Percentiles rank a stretch among this genome's conserved stretches.
phyloP scores from a whole-genome alignment of 208 protist genomes.

The Phytomonas francai region DNA sequence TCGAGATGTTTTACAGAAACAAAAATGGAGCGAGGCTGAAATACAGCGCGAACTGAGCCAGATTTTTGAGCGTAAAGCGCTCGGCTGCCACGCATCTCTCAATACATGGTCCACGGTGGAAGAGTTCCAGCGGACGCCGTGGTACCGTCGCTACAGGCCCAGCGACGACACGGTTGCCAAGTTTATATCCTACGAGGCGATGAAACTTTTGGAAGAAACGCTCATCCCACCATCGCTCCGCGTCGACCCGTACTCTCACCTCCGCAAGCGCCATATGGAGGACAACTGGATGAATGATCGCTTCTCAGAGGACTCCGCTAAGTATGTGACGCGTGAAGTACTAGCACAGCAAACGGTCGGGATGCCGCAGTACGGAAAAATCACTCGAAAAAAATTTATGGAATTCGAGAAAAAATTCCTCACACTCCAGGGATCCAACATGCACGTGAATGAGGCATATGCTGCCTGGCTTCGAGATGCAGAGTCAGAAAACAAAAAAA shows the following conservation, averaged over 20 bases:
- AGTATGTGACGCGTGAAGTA: conserved; percentile 61
- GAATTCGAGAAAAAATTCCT: conserved; percentile 69
- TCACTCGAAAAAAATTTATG: conserved; percentile 65
- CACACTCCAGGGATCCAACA: conserved; percentile 43
- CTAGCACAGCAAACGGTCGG: conserved; percentile 75
- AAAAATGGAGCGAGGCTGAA: conserved; percentile 56
- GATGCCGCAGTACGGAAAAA: conserved; percentile 62
- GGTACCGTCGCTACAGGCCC: conserved; percentile 82
- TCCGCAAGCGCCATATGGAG: conserved; percentile 86
- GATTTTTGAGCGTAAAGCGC: conserved; percentile 57
- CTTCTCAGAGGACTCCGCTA: conserved; percentile 74
- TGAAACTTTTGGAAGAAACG: conserved; percentile 71
- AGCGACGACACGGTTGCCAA: conserved; percentile 69
- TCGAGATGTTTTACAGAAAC: conserved; percentile 50
- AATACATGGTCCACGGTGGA: conserved; percentile 86
- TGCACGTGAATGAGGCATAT: conserved; percentile 77
- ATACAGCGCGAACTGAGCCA: conserved; percentile 73
- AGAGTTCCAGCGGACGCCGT: conserved; percentile 86
- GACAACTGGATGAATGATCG: conserved; percentile 89
- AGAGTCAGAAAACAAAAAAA: conserved; percentile 4
- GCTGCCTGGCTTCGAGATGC: conserved; percentile 66
- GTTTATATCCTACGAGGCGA: conserved; percentile 85
- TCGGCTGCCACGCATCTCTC: conserved; percentile 57
- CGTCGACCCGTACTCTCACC: conserved; percentile 74
- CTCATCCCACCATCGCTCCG: conserved; percentile 79